A percentile compares a stretch with the other conserved stretches of the same genome.
phyloP scores from a whole-genome alignment of 176 grass and related monocot genomes.

The Pontederia crassipes region DNA sequence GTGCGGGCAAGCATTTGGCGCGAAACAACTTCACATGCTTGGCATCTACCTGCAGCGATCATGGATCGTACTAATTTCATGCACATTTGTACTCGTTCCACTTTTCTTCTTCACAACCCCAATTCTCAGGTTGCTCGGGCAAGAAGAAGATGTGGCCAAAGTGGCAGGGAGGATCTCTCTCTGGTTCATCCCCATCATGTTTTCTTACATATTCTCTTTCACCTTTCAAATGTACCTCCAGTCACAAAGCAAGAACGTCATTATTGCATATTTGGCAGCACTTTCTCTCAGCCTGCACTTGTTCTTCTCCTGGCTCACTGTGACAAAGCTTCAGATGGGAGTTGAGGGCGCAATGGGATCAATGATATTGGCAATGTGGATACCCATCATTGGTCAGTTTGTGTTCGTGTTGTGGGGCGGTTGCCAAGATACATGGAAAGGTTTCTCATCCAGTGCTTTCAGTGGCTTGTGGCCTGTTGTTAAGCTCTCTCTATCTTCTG shows the following conservation, averaged over 20 bases:
- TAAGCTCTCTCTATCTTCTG: conserved; percentile 6
- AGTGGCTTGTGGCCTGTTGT: background rate
- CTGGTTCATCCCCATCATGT: conserved; percentile 30
- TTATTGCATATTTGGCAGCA: conserved; percentile 11
- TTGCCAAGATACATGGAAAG: conserved; percentile 31
- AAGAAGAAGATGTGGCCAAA: conserved; percentile 13
- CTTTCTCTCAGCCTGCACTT: conserved; percentile 17
- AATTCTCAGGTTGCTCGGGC: conserved; percentile 23
- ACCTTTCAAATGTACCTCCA: conserved; percentile 29
- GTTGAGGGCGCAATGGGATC: conserved; percentile 7
- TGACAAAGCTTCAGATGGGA: conserved; percentile 17
- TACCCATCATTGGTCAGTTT: conserved; percentile 11
- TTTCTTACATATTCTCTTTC: conserved; percentile 13
- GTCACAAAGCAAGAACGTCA: conserved; percentile 31
- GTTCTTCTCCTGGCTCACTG: conserved; percentile 20
- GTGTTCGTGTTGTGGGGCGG: conserved; percentile 21
- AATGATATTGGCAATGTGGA: conserved; percentile 7
- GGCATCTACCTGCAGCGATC: conserved; percentile 36
- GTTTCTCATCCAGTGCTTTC: conserved; percentile 38
- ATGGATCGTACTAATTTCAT: conserved; percentile 25
- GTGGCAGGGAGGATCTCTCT: conserved; percentile 9
- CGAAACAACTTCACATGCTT: conserved; percentile 24
- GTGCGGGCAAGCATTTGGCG: conserved; percentile 39
- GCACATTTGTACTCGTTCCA: conserved; percentile 14
- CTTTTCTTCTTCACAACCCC: conserved; percentile 22